These are phyloP conservation scores for Blastobotrys chiropterorum DNA, from an alignment of 805 yeast species.

Conservation along the genomic window DNA sequence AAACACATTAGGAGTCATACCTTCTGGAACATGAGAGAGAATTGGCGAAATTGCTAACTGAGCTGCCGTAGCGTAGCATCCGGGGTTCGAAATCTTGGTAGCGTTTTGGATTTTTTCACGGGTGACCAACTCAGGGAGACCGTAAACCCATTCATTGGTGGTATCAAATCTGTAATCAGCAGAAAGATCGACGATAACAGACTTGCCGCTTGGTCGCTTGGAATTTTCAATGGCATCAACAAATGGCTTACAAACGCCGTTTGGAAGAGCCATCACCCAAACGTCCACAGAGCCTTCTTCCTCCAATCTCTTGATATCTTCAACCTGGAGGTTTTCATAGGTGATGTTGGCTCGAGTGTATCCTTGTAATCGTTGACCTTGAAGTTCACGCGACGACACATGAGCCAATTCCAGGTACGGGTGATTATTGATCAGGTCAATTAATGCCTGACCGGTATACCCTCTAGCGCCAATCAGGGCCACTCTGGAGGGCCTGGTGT, in stretches of 20 bases:
- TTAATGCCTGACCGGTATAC: conserved; percentile 89
- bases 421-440: conserved; percentile 78
- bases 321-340: conserved; percentile 81
- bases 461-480: conserved; percentile 99
- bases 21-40: conserved; percentile 44
- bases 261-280: conserved; percentile 99
- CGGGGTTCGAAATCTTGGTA: conserved; percentile 88
- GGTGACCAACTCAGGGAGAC: conserved; percentile 79
- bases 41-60: conserved; percentile 90
- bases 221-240: conserved; percentile 36
- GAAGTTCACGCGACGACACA: conserved; percentile 92
- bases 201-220: conserved; percentile 42
- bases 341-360: conserved; percentile 74
- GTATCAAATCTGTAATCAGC: conserved; percentile 96
- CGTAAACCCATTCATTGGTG: conserved; percentile 85
- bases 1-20: conserved; percentile 76
- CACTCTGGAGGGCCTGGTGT: conserved; percentile 59
- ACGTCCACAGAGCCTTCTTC: conserved; percentile 74
- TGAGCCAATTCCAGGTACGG: conserved; percentile 83
- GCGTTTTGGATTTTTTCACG: conserved; percentile 65
- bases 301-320: conserved; percentile 78
- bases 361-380: conserved; percentile 80
- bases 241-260: conserved; percentile 77
- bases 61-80: conserved; percentile 99
- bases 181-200: conserved; percentile 83